Percentiles rank a stretch among this genome's conserved stretches.
Conservation (phyloP, 768 basidiomycete genomes). For the Pulveroboletus sp. region DNA sequence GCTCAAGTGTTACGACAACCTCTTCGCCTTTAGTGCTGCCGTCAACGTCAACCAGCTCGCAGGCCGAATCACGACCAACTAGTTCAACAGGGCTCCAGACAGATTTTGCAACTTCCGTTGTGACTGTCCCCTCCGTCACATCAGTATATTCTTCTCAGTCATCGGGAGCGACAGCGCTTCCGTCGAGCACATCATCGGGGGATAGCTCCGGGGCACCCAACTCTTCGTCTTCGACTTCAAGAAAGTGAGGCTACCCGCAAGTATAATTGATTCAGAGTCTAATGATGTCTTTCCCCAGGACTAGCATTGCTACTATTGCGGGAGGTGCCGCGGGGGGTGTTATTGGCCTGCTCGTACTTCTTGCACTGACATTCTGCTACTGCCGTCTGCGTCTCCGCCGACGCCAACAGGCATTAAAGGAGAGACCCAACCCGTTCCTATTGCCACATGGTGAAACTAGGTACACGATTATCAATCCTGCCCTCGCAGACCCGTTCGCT, state of each 20-base stretch:
- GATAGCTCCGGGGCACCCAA: not conserved
- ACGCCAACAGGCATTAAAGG: not conserved
- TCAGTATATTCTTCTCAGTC: conserved; percentile 5
- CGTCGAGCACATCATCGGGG: conserved; percentile 13
- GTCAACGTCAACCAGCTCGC: not conserved
- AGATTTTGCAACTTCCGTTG: not conserved
- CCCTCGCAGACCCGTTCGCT: conserved; percentile 3
- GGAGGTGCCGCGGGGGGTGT: conserved; percentile 19
- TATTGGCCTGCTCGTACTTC: conserved; percentile 12
- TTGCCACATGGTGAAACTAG: conserved; percentile 2
- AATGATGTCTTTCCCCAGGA: conserved; percentile 6
- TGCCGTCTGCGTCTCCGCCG: conserved; percentile 9
- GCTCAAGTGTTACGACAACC: conserved; percentile 1
- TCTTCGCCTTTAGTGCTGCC: not conserved
- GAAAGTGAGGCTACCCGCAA: conserved; percentile 7
- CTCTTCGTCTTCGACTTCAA: conserved; percentile 4
- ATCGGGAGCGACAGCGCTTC: conserved; percentile 5
- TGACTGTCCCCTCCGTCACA: not conserved
- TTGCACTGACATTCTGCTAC: conserved; percentile 10
- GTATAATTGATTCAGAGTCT: not conserved
- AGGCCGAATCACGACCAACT: not conserved
- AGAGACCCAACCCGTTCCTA: conserved; percentile 10
- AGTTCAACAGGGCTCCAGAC: conserved; percentile 2
- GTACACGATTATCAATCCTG: not conserved
- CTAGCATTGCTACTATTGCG: conserved; percentile 10